A percentile compares a stretch with the other conserved stretches of the same genome.
Conservation (phyloP, 352 stramenopile species). For the Phytophthora constricta region DNA sequence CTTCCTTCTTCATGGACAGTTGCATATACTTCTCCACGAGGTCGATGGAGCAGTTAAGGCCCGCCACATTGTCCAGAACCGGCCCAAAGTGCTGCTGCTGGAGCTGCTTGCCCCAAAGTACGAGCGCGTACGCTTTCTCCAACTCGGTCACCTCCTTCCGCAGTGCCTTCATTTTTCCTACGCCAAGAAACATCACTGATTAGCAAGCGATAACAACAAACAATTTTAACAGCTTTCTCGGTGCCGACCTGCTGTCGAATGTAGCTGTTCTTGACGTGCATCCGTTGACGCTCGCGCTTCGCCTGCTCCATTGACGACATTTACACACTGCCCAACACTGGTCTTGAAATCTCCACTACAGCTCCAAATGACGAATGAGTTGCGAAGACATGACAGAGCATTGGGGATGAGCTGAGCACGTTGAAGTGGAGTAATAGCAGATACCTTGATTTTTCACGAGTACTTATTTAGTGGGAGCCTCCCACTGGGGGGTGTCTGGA, state of each 20-base stretch:
- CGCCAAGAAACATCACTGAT: conserved; percentile 11
- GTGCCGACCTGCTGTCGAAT: conserved; percentile 40
- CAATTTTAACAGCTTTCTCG: background rate
- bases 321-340: background rate
- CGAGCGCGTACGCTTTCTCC: conserved; percentile 44
- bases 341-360: background rate
- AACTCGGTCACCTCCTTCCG: conserved; percentile 40
- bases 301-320: conserved; percentile 19
- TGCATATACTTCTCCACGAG: conserved; percentile 58
- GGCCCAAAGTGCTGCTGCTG: conserved; percentile 24
- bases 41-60: conserved; percentile 19
- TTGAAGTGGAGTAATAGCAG: conserved; percentile 21
- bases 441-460: conserved; percentile 11
- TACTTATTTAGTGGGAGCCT: conserved; percentile 9
- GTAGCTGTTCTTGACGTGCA: conserved; percentile 64
- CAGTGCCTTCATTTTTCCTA: conserved; percentile 50
- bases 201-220: no score
- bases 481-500: background rate
- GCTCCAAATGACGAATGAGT: conserved; percentile 24
- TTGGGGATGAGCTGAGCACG: conserved; percentile 22
- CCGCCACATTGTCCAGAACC: conserved; percentile 13
- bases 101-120: conserved; percentile 24
- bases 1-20: conserved; percentile 55
- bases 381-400: conserved; percentile 18
- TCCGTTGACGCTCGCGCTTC: conserved; percentile 60